Percentiles rank a stretch among this genome's conserved stretches.
These are phyloP conservation scores for Elongisporangium undulatum DNA, from an alignment of 352 stramenopile species.

Conservation along the genomic window DNA sequence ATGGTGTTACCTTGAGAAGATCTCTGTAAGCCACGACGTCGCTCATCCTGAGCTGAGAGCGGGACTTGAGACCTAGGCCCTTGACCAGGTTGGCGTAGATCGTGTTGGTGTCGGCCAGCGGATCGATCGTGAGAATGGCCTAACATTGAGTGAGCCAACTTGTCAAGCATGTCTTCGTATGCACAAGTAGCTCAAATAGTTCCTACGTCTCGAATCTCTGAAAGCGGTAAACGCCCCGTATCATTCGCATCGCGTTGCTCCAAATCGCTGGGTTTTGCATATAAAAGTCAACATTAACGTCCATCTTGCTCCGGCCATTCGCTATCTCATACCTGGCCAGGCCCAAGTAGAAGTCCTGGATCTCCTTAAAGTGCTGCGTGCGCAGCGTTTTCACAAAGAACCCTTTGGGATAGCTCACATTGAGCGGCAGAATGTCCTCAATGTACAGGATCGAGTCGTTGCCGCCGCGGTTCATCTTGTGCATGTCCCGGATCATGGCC, in stretches of 20 bases:
- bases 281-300: neutral
- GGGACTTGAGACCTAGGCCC: conserved; percentile 33
- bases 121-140: conserved; percentile 38
- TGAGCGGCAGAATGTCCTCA: conserved; percentile 56
- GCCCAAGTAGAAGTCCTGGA: conserved; percentile 67
- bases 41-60: conserved; percentile 35
- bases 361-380: conserved; percentile 81
- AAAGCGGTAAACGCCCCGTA: conserved; percentile 38
- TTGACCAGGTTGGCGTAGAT: conserved; percentile 32
- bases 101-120: conserved; percentile 27
- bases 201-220: conserved; percentile 21
- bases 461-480: conserved; percentile 66
- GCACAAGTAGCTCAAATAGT: too few relatives aligned
- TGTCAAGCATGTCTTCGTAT: too few relatives aligned
- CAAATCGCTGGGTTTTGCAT: conserved; percentile 35
- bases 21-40: conserved; percentile 52
- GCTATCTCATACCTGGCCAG: conserved; percentile 32
- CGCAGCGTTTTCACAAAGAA: conserved; percentile 80
- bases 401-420: conserved; percentile 40
- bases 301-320: neutral
- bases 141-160: conserved; percentile 5
- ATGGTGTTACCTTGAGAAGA: conserved; percentile 43
- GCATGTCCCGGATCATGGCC: conserved; percentile 70
- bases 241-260: conserved; percentile 39
- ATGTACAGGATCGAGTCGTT: conserved; percentile 74